Conservation (phyloP, 164 flowering plant species). For the Buxus sempervirens region DNA sequence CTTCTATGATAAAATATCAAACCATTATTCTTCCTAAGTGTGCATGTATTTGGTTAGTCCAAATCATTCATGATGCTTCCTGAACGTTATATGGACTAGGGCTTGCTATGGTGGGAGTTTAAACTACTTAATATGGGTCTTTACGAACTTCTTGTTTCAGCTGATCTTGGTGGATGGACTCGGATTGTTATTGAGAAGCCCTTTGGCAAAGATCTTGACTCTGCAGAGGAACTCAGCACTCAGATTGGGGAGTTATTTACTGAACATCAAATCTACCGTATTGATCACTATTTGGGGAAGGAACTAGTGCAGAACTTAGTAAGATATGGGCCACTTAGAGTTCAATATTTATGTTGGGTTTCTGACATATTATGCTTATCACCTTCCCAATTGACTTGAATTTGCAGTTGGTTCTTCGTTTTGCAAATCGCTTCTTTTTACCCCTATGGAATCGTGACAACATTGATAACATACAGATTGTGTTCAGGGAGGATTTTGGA, state of each 20-base stretch:
- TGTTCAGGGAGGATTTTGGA: conserved; percentile 83
- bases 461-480: conserved; percentile 74
- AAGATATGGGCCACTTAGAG: conserved; percentile 17
- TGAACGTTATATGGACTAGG: not conserved
- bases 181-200: conserved; percentile 98
- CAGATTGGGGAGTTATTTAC: conserved; percentile 92
- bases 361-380: conserved; percentile 1
- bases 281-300: conserved; percentile 98
- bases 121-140: not conserved
- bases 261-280: conserved; percentile 90
- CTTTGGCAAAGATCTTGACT: conserved; percentile 86
- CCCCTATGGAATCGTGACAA: conserved; percentile 84
- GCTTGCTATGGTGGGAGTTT: not conserved
- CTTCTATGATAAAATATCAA: not conserved
- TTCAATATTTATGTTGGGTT: not conserved
- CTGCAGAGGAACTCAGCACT: conserved; percentile 80
- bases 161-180: conserved; percentile 98
- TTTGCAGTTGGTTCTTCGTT: conserved; percentile 75
- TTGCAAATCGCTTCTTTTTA: conserved; percentile 73
- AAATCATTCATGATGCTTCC: not conserved
- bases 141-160: conserved; percentile 35
- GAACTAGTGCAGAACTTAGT: conserved; percentile 99
- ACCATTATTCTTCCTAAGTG: not conserved
- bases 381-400: conserved; percentile 13
- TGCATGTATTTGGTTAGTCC: not conserved